Evolutionary conservation across 2,329 filamentous ascomycete species (phyloP).

Genomic region (Phaeomoniella chlamydospora): DNA sequence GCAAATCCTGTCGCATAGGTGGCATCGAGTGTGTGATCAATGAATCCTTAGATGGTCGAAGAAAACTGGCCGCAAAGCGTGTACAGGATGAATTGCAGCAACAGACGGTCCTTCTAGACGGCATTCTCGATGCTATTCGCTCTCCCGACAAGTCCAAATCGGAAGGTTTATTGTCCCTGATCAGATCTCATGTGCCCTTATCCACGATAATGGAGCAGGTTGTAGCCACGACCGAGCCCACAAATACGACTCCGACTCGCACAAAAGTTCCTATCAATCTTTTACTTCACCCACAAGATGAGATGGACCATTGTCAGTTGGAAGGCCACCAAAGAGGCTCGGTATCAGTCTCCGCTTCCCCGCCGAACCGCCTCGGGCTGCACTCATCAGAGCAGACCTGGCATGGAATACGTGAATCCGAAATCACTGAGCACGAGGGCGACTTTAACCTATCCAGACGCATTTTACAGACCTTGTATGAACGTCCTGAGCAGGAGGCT

Average conservation of each 20-base stretch:
- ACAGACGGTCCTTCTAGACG: neutral
- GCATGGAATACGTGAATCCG: too few relatives aligned
- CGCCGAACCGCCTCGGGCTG: too few relatives aligned
- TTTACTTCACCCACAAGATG: neutral
- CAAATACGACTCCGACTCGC: neutral
- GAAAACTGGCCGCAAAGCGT: constrained; percentile 8
- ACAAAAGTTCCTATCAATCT: neutral
- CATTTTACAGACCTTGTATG: neutral
- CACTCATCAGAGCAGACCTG: too few relatives aligned
- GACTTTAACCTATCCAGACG: neutral
- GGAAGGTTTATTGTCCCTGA: neutral
- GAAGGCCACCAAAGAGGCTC: too few relatives aligned
- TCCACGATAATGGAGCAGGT: neutral
- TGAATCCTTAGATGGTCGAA: constrained; percentile 9
- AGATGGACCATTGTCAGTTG: too few relatives aligned
- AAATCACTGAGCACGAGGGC: neutral
- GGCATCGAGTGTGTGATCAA: constrained; percentile 10
- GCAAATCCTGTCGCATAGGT: constrained; percentile 7
- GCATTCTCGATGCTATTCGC: neutral
- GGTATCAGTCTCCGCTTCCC: too few relatives aligned
- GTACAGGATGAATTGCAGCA: constrained; percentile 6
- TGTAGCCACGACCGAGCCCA: neutral
- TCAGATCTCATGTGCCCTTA: neutral
- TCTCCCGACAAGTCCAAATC: neutral
- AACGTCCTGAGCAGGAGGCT: neutral